Base-by-base conservation (phyloP, 768 basidiomycete species). In the Leccinum obscurum region DNA sequence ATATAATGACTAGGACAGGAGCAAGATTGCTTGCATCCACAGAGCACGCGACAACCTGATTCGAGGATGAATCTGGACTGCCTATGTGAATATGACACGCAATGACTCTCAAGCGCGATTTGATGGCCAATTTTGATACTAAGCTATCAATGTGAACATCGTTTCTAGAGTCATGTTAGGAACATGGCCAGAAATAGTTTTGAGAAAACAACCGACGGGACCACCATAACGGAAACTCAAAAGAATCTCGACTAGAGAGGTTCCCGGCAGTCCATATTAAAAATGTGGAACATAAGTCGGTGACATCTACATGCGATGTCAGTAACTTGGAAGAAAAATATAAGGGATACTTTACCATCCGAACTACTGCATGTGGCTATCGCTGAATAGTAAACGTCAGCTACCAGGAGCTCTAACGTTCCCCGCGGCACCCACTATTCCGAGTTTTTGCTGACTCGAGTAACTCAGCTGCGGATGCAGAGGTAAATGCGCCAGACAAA, bases 11-110 rank as follows among this genome's bases (percentile, higher is more conserved):
- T 53, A 53, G 54, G 13, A 44, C 52, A 48, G 37, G 35, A 39
- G 34, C 48, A n/a, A 62, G 61, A 30, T 50, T 63, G 62, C 78
- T 71, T 60, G 79, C 83, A 54, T 76, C 72, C 5, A 76, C 70
- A 24, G 78, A 69, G n/a, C 75, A 74, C 41, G 84, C 68, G 48
- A 82, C 66, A n/a, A 81, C 71, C 58, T 79, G 76, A 41, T 70
- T 60, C 13, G 59, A 30, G 66, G 56, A 60, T 34, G 63, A 56
- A 54, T 69, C 68, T n/a, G 58, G 62, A 28, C 52, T 57, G 24
- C 70, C 60, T 46, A 24, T 51, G 26, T 48, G 58, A 49, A 39
- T 32, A 34, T 62, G 50, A 30, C 66, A 72, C 49, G 60, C 57
- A 46, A 52, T 52, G 20, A 64, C 58, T 32, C 35, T 69, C 60